Conservation (phyloP, 2,329 filamentous ascomycete species). For the Rhynchosporium graminicola region DNA sequence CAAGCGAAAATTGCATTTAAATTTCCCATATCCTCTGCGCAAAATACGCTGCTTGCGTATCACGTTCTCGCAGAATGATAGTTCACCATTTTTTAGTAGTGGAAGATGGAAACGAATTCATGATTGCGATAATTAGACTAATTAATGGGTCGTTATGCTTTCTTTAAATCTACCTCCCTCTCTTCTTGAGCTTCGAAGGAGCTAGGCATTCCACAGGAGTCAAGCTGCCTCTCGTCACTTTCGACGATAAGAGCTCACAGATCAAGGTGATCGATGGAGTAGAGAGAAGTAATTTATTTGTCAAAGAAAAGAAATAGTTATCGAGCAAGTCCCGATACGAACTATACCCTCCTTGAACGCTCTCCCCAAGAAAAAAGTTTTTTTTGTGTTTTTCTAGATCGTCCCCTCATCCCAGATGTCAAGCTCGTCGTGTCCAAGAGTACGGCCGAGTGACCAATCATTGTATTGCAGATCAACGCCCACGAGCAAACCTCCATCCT, state of each 20-base stretch:
- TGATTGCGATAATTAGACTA: no score
- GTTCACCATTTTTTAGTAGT: no score
- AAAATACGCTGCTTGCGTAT: no score
- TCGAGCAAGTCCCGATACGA: conserved; percentile 34
- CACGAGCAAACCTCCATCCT: conserved; percentile 23
- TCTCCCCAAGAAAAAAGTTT: conserved; percentile 27
- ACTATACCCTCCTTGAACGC: conserved; percentile 26
- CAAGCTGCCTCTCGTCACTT: neutral
- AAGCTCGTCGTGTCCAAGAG: conserved; percentile 32
- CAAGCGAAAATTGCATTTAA: no score
- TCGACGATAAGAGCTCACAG: neutral
- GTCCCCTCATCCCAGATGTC: conserved; percentile 33
- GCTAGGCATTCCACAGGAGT: no score
- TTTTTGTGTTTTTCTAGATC: conserved; percentile 30
- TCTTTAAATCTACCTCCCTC: no score
- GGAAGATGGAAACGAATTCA: no score
- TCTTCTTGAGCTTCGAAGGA: no score
- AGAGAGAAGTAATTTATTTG: conserved; percentile 31
- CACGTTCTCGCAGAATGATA: no score
- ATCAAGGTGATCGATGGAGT: neutral
- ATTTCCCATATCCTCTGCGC: no score
- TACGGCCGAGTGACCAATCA: conserved; percentile 35
- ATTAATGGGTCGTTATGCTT: no score
- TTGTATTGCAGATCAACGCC: conserved; percentile 27
- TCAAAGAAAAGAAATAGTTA: conserved; percentile 28